Evolutionary conservation across 371 early-diverging fungal genomes (phyloP).

Genomic region (Mucor piriformis): DNA sequence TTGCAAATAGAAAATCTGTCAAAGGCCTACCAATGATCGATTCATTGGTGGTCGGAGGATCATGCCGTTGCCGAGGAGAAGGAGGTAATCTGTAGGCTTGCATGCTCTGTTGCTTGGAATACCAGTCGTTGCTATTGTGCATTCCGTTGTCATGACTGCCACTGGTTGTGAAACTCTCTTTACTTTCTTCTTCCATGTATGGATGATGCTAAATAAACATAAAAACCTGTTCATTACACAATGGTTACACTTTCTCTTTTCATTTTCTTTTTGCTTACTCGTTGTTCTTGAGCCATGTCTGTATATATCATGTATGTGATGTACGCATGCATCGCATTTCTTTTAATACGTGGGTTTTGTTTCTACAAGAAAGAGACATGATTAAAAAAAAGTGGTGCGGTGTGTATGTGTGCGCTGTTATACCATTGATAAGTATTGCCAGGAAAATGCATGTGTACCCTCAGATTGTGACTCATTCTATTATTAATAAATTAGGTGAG

Average conservation of each 20-base stretch:
- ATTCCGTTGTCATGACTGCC: not conserved
- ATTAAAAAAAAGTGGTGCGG: too few species aligned
- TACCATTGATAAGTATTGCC: constrained; percentile 37
- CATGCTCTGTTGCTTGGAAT: constrained; percentile 1
- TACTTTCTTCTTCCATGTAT: not conserved
- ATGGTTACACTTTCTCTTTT: constrained; percentile 1
- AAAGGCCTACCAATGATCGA: constrained; percentile 35
- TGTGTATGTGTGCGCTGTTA: too few species aligned
- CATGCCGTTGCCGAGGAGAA: constrained; percentile 18
- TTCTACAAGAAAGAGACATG: constrained; percentile 33
- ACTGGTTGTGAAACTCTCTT: not conserved
- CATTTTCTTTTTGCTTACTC: not conserved
- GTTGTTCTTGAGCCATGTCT: constrained; percentile 38
- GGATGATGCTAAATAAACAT: not conserved
- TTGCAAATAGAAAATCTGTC: constrained; percentile 35
- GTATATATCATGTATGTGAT: constrained; percentile 64
- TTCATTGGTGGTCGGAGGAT: constrained; percentile 10
- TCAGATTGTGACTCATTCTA: constrained; percentile 25
- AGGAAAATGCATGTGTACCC: constrained; percentile 30
- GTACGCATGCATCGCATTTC: constrained; percentile 63
- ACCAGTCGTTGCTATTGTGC: constrained; percentile 15
- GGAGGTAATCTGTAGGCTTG: constrained; percentile 23
- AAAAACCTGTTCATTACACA: not conserved
- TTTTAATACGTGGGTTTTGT: constrained; percentile 57
- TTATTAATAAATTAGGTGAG: not conserved